Conservation (phyloP, 2,329 filamentous ascomycete species). For the Fonsecaea nubica region DNA sequence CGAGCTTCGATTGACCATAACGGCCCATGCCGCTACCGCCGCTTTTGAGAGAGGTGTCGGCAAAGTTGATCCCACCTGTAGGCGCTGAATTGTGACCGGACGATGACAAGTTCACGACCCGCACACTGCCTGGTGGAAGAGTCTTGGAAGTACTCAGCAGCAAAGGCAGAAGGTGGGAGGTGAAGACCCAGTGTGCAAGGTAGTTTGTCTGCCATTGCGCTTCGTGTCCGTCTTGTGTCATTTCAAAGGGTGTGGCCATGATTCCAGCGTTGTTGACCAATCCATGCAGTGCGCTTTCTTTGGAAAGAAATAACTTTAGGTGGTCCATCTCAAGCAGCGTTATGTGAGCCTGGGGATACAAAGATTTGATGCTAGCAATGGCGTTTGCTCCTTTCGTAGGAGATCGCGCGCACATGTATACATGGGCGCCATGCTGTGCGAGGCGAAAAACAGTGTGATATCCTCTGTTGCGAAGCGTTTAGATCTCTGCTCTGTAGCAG, state of each 20-base stretch:
- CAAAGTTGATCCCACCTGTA: conserved; percentile 46
- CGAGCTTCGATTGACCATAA: conserved; percentile 59
- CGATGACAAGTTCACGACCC: conserved; percentile 53
- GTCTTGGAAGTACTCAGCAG: conserved; percentile 28
- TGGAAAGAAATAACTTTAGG: conserved; percentile 36
- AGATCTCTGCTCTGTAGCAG: neutral
- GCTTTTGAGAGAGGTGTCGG: conserved; percentile 39
- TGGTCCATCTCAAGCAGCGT: conserved; percentile 45
- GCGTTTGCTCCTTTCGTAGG: conserved; percentile 44
- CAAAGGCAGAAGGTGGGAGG: conserved; percentile 31
- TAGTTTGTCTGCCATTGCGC: conserved; percentile 45
- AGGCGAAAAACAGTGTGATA: conserved; percentile 54
- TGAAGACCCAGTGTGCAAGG: conserved; percentile 42
- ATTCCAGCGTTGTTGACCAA: conserved; percentile 45
- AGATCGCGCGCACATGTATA: conserved; percentile 54
- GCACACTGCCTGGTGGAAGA: conserved; percentile 48
- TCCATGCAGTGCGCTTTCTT: conserved; percentile 44
- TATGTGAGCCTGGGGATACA: conserved; percentile 37
- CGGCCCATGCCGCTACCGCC: conserved; percentile 44
- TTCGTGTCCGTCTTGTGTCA: conserved; percentile 44
- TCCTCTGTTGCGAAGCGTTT: conserved; percentile 42
- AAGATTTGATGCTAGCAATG: conserved; percentile 47
- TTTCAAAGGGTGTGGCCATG: conserved; percentile 39
- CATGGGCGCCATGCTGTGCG: conserved; percentile 51
- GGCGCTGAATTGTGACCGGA: conserved; percentile 38